Evolutionary conservation across 1,284 basidiomycete genomes (phyloP).

Genomic region (Stygiomarasmius scandens): DNA sequence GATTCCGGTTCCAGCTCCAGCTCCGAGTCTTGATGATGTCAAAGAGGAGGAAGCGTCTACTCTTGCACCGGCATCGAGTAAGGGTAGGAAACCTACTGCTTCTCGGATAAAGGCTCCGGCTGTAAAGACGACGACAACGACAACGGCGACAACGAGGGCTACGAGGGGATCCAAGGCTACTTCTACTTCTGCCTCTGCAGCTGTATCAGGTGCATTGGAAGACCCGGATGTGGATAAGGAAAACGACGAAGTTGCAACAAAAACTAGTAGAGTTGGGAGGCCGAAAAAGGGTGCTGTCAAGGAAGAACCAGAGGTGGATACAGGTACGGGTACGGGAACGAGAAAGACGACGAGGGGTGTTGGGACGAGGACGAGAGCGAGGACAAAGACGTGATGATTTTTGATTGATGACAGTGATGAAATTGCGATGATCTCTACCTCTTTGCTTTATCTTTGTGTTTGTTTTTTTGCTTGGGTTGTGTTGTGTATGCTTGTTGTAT

Average conservation of each 20-base stretch:
- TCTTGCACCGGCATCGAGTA: too few species aligned
- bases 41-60: constrained; percentile 10
- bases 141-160: not conserved
- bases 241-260: constrained; percentile 3
- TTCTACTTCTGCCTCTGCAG: too few species aligned
- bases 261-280: constrained; percentile 8
- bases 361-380: constrained; percentile 10
- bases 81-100: too few species aligned
- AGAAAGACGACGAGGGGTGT: not conserved
- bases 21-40: constrained; percentile 4
- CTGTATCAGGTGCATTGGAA: not conserved
- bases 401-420: not conserved
- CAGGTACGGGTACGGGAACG: constrained; percentile 2
- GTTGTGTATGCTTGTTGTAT: too few species aligned
- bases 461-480: too few species aligned
- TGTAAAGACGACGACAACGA: not conserved
- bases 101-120: not conserved
- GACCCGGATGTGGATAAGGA: constrained; percentile 13
- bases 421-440: not conserved
- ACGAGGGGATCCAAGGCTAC: too few species aligned
- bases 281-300: constrained; percentile 5
- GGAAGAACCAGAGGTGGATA: constrained; percentile 6
- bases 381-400: not conserved
- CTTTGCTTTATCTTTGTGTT: too few species aligned
- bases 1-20: not conserved